A percentile compares a stretch with the other conserved stretches of the same genome.
phyloP scores from a whole-genome alignment of 768 basidiomycete species.

The Hygrocybe coccinea region DNA sequence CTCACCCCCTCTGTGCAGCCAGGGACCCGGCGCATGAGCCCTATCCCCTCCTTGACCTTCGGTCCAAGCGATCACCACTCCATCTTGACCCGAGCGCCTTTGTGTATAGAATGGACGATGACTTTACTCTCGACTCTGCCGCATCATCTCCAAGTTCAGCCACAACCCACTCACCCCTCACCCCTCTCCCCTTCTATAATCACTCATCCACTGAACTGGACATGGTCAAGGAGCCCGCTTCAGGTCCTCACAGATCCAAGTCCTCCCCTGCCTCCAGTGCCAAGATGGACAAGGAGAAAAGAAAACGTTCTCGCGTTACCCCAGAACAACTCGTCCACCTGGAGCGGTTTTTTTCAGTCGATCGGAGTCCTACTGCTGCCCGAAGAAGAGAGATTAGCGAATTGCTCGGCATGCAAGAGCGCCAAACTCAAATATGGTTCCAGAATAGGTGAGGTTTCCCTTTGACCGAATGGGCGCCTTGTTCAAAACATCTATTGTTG shows the following conservation, averaged over 20 bases:
- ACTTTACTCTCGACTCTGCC: slow-evolving; percentile 13
- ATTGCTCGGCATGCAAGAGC: slow-evolving; percentile 74
- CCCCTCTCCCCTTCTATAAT: slow-evolving; percentile 18
- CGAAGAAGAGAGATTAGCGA: slow-evolving; percentile 71
- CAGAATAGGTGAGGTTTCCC: slow-evolving; percentile 63
- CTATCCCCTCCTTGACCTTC: slow-evolving; percentile 17
- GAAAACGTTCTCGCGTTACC: slow-evolving; percentile 74
- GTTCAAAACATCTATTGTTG: not conserved
- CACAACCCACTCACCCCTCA: slow-evolving; percentile 28
- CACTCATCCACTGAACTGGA: slow-evolving; percentile 19
- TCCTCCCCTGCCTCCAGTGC: slow-evolving; percentile 21
- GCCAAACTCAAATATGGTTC: slow-evolving; percentile 88
- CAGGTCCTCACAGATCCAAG: slow-evolving; percentile 34
- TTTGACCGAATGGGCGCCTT: not conserved
- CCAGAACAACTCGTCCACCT: slow-evolving; percentile 75
- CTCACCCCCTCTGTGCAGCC: slow-evolving; percentile 13
- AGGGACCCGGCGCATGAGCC: slow-evolving; percentile 26
- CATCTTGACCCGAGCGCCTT: slow-evolving; percentile 21
- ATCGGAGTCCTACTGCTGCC: slow-evolving; percentile 68
- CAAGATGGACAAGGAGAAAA: slow-evolving; percentile 49
- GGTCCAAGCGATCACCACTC: slow-evolving; percentile 19
- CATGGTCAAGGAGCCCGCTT: slow-evolving; percentile 31
- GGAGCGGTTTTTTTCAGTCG: slow-evolving; percentile 62
- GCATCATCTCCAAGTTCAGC: slow-evolving; percentile 26
- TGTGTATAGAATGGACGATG: slow-evolving; percentile 15